Base-by-base conservation (phyloP, 208 protist species). In the Vickermania ingenoplastis region DNA sequence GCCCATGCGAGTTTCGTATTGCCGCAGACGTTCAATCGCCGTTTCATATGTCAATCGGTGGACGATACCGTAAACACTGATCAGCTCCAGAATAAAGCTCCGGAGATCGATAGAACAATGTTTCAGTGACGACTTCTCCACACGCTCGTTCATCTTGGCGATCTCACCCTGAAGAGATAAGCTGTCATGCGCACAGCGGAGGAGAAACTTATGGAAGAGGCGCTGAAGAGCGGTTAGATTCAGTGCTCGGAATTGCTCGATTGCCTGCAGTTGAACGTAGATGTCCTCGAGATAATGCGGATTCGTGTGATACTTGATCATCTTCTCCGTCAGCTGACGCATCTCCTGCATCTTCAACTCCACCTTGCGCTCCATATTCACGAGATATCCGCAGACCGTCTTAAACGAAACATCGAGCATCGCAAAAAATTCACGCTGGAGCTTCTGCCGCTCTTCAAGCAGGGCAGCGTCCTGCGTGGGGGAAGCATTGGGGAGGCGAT, bases 171-270 rank as follows among this genome's bases (percentile, higher is more conserved):
- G 86, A 27, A 89, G 68, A 57, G 79, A 68, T 5, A 91, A 67
- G 31, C 72, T 80, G 73, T 91, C 86, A 52, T 62, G 70, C 27
- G 83, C 81, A 66, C 82, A 90, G 36, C 86, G 80, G 55, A 85
- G 70, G 13, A 89, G 51, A 57, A 89, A 93, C 65, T 93, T 93
- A 31, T 82, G 77, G 59, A 93, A 50, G 26, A 91, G 84, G 49
- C 86, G 85, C 29, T 80, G 83, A 59, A 91, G 81, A 1, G 83
- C 82, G 1, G 79, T 53, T 24, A 91, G 62, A 56, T 93, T 93
- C 22, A 93, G 66, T 0, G 51, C 62, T 45, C 86, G 82, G 70
- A 89, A 93, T 62, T 77, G 75, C 25, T 78, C 26, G 3, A 93
- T 79, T 1, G 71, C 48, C 59, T 89, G 73, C 3, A 90, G 63